Percentiles rank a stretch among this genome's conserved stretches.
Conservation (phyloP, 2,329 filamentous ascomycete genomes). For the Monilinia vaccinii-corymbosi region DNA sequence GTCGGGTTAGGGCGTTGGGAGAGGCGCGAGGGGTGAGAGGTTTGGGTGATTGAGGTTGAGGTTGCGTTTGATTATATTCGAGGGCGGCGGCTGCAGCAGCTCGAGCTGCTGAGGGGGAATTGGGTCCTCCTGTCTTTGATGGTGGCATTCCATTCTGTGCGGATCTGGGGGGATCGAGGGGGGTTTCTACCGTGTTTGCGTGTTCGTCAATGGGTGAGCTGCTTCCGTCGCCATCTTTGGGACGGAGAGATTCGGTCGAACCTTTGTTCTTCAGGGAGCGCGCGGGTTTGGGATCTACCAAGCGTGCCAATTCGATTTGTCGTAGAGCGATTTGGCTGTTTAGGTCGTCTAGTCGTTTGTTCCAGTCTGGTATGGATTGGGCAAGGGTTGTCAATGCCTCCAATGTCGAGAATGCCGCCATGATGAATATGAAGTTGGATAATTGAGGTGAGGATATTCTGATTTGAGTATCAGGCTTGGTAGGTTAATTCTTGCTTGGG, state of each 20-base stretch:
- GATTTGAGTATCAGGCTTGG: neutral
- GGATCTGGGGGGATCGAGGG: slow-evolving; percentile 15
- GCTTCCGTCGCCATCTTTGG: slow-evolving; percentile 22
- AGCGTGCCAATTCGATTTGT: slow-evolving; percentile 49
- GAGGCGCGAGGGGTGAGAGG: slow-evolving; percentile 1
- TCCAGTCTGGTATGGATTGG: slow-evolving; percentile 51
- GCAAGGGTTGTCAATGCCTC: slow-evolving; percentile 48
- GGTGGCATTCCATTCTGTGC: slow-evolving; percentile 11
- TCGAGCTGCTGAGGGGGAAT: slow-evolving; percentile 17
- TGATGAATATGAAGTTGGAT: neutral
- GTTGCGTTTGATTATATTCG: slow-evolving; percentile 10
- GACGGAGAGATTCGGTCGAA: slow-evolving; percentile 29
- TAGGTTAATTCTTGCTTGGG: neutral
- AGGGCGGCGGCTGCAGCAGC: slow-evolving; percentile 8
- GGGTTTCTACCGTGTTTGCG: slow-evolving; percentile 13
- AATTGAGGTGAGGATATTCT: neutral
- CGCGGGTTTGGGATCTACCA: slow-evolving; percentile 32
- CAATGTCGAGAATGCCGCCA: slow-evolving; percentile 29
- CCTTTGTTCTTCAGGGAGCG: slow-evolving; percentile 30
- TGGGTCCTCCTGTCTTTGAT: slow-evolving; percentile 11
- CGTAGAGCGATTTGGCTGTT: slow-evolving; percentile 52
- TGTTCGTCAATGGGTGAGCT: slow-evolving; percentile 10
- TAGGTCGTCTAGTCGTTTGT: slow-evolving; percentile 48
- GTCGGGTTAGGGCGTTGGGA: slow-evolving; percentile 15
- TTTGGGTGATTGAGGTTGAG: slow-evolving; percentile 4